A percentile compares a stretch with the other conserved stretches of the same genome.
phyloP scores from a whole-genome alignment of 1,139 yeast genomes.

The Saccharomyces hybrid region DNA sequence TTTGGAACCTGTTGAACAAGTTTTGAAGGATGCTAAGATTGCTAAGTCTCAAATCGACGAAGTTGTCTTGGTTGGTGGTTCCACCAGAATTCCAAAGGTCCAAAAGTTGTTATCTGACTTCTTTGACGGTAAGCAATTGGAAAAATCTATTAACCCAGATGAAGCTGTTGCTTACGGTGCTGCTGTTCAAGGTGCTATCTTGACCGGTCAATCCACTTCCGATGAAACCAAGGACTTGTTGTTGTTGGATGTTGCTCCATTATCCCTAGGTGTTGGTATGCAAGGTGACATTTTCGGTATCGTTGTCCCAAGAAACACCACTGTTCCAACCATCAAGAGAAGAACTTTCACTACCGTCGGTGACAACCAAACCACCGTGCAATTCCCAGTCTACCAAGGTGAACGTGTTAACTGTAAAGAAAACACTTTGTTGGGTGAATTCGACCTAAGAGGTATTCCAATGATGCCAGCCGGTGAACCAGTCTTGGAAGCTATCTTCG shows the following conservation, averaged over 20 bases:
- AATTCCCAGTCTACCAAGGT: constrained; percentile 99
- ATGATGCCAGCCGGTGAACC: constrained; percentile 27
- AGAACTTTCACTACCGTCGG: constrained; percentile 99
- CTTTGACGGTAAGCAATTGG: constrained; percentile 97
- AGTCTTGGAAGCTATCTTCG: too few relatives aligned
- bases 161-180: constrained; percentile 98
- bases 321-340: constrained; percentile 99
- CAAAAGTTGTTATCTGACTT: constrained; percentile 95
- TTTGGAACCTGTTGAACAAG: constrained; percentile 96
- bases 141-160: constrained; percentile 96
- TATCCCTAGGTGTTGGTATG: constrained; percentile 99
- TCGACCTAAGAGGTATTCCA: constrained; percentile 98
- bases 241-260: constrained; percentile 96
- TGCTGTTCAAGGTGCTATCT: constrained; percentile 97
- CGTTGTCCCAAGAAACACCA: constrained; percentile 99
- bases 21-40: constrained; percentile 89
- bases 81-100: constrained; percentile 99
- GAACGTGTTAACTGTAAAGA: constrained; percentile 99
- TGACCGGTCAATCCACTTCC: constrained; percentile 95
- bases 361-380: constrained; percentile 99
- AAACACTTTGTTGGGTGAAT: constrained; percentile 99
- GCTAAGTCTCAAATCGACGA: constrained; percentile 86
- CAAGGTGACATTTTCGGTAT: constrained; percentile 99
- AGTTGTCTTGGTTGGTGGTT: constrained; percentile 99
- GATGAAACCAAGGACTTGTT: constrained; percentile 96